Percentiles rank a stretch among this genome's conserved stretches.
Conservation (phyloP, 495 filamentous ascomycete species). For the Bathelium albidoporum region DNA sequence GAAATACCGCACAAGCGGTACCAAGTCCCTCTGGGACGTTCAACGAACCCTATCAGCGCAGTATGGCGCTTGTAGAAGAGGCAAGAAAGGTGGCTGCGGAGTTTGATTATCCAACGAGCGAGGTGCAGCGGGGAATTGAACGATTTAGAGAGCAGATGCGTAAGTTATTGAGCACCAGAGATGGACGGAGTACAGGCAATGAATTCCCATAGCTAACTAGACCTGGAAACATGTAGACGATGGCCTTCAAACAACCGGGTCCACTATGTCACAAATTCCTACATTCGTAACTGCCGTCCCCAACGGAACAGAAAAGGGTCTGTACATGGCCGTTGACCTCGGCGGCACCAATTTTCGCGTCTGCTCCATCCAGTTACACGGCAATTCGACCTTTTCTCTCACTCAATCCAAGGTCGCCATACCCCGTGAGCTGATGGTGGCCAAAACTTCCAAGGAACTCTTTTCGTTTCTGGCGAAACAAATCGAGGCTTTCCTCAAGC, state of each 20-base stretch:
- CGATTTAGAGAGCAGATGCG: constrained; percentile 81
- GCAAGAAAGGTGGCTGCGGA: constrained; percentile 69
- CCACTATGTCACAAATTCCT: constrained; percentile 86
- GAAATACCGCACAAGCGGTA: background rate
- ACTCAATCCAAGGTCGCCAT: constrained; percentile 88
- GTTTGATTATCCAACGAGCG: constrained; percentile 74
- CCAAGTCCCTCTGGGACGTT: constrained; percentile 5
- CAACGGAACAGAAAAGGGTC: constrained; percentile 95
- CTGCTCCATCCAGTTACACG: constrained; percentile 84
- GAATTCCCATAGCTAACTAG: background rate
- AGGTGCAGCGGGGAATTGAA: constrained; percentile 66
- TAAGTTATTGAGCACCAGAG: constrained; percentile 31
- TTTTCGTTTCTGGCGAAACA: constrained; percentile 90
- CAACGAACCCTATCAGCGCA: constrained; percentile 18
- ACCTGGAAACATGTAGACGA: constrained; percentile 43
- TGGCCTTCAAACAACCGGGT: constrained; percentile 67
- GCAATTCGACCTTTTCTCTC: constrained; percentile 84
- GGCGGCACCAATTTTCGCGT: constrained; percentile 98
- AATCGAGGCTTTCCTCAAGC: constrained; percentile 74
- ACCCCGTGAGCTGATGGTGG: constrained; percentile 80
- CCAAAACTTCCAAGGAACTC: constrained; percentile 73
- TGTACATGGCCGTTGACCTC: constrained; percentile 92
- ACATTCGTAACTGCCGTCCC: constrained; percentile 93
- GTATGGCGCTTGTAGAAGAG: constrained; percentile 55
- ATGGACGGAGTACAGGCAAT: background rate